Evolutionary conservation across 139 green algal species (phyloP), one percentile per base, ranked within the genome.

Genomic region (Pleodorina starrii): DNA sequence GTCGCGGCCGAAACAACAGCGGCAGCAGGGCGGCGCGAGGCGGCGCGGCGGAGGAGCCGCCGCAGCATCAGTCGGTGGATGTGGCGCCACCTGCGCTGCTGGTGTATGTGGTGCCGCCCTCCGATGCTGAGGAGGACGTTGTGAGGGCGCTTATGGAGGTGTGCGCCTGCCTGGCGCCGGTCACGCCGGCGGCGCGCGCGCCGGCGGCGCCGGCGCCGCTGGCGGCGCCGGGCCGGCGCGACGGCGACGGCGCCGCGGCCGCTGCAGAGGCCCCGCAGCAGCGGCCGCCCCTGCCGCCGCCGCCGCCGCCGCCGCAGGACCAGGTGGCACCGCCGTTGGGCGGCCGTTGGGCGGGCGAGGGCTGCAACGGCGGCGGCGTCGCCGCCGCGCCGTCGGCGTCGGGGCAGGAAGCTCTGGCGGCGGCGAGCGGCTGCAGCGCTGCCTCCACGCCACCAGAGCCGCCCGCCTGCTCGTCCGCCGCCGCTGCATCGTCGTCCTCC

Each of bases 21-120:
- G n/a, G 63, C 48, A 40, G 63, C 9, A 23, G 63, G 35, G 35
- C 63, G 63, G 63, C 21, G 63, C 63, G 16, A 23, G 59, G 10
- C 11, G 40, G 1, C 29, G 57, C 27, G 38, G 48, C 57, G 5
- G 19, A 11, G 21, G 69, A 66, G 54, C 29, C 25, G 54, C 54
- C 25, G 54, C 29, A 66, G 54, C 54, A 66, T 21, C 54, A 69
- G 66, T 19, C 42, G 2, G 32, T 66, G 32, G 82, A 44, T 2
- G 27, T 88, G 43, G 60, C 9, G 2, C 63, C 82, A 1, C 63
- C 66, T 17, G 44, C 63, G 44, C 44, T 88, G 63, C 63, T 88
- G 82, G 82, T 88, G 82, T 88, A 88, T 21, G 60, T 88, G 21
- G 82, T 88, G 21, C 44, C 82, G 19, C 82, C 82, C 16, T 54